Evolutionary conservation across 2,329 filamentous ascomycete genomes (phyloP).

Genomic region (Corinectria fuckeliana): DNA sequence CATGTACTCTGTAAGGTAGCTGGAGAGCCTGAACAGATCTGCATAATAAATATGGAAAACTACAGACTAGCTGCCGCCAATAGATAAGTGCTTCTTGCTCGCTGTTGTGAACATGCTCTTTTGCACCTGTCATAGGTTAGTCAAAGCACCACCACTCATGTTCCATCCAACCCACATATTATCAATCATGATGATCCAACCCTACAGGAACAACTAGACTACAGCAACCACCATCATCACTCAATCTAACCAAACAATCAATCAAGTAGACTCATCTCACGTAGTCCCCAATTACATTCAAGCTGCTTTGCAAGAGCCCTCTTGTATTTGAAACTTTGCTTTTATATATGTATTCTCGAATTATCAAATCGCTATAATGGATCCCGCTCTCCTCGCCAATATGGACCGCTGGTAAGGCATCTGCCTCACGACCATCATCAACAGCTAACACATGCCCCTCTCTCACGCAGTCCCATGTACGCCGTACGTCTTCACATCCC

Average conservation of each 20-base stretch:
- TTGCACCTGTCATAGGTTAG: background rate
- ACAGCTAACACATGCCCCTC: constrained; percentile 1
- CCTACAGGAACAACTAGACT: background rate
- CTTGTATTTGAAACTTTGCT: background rate
- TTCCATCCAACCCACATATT: background rate
- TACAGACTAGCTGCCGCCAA: too few relatives aligned
- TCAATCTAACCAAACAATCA: background rate
- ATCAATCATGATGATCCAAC: background rate
- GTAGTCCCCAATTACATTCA: background rate
- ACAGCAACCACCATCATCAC: background rate
- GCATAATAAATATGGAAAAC: too few relatives aligned
- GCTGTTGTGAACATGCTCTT: too few relatives aligned
- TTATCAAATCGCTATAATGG: constrained; percentile 34
- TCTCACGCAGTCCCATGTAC: constrained; percentile 48
- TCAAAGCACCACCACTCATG: too few relatives aligned
- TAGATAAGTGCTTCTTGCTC: too few relatives aligned
- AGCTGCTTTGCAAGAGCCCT: background rate
- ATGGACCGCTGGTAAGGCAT: constrained; percentile 46
- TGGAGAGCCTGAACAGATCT: too few relatives aligned
- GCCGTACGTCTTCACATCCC: constrained; percentile 44
- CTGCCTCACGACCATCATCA: background rate
- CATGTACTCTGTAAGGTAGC: too few relatives aligned
- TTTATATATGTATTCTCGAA: background rate
- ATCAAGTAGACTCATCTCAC: too few relatives aligned
- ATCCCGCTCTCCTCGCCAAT: constrained; percentile 39